Evolutionary conservation across 768 basidiomycete genomes (phyloP).

Genomic region (Phlegmacium glaucopus): DNA sequence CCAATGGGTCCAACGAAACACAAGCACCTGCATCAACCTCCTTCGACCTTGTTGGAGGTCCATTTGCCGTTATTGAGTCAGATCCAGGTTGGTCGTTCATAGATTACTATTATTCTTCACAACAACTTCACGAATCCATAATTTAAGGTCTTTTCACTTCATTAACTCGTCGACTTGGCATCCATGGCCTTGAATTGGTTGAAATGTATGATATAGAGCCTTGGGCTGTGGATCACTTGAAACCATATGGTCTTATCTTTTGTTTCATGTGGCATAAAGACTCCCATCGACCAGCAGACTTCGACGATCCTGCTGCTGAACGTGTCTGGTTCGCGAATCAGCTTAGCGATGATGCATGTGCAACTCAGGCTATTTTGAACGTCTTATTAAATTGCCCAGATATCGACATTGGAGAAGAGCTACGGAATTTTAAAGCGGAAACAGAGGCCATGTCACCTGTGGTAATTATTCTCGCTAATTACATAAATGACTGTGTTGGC

Average conservation of each 20-base stretch:
- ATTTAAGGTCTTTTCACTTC: constrained; percentile 54
- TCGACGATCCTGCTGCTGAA: constrained; percentile 52
- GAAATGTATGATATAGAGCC: constrained; percentile 64
- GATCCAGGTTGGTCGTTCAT: constrained; percentile 38
- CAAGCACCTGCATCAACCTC: not conserved
- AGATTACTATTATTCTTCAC: not conserved
- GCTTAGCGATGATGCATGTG: constrained; percentile 63
- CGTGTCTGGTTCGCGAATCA: constrained; percentile 69
- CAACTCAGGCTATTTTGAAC: constrained; percentile 59
- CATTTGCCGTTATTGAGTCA: constrained; percentile 61
- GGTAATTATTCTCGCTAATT: constrained; percentile 32
- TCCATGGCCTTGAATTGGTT: constrained; percentile 47
- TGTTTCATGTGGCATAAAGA: constrained; percentile 60
- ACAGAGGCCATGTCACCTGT: constrained; percentile 56
- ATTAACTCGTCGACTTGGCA: constrained; percentile 51
- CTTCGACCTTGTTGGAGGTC: constrained; percentile 54
- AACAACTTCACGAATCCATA: not conserved
- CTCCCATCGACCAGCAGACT: constrained; percentile 39
- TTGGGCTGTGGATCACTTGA: constrained; percentile 58
- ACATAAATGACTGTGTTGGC: not conserved
- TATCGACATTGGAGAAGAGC: constrained; percentile 43
- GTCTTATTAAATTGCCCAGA: constrained; percentile 54
- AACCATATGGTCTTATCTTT: constrained; percentile 58
- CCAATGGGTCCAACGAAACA: not conserved
- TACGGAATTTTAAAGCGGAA: constrained; percentile 43